These are phyloP conservation scores for Wickerhamomyces strasburgensis DNA, from an alignment of 805 yeast genomes.

Conservation along the genomic window DNA sequence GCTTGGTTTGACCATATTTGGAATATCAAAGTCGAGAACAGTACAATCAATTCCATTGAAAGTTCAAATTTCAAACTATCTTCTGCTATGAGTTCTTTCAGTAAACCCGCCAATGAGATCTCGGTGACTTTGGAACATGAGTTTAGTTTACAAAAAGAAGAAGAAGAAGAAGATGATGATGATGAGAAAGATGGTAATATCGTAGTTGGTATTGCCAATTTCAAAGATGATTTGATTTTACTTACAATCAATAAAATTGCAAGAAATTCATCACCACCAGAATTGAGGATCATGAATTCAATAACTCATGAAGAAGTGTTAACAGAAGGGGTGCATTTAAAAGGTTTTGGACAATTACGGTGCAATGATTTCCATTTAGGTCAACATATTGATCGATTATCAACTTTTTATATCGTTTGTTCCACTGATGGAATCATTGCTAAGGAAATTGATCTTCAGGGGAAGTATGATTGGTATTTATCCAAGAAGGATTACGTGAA, in stretches of 20 bases:
- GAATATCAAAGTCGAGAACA: slow-evolving; percentile 47
- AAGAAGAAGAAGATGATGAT: too few relatives aligned
- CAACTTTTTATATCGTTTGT: slow-evolving; percentile 62
- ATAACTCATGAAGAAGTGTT: slow-evolving; percentile 91
- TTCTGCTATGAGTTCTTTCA: slow-evolving; percentile 43
- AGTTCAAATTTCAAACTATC: slow-evolving; percentile 25
- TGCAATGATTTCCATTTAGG: slow-evolving; percentile 77
- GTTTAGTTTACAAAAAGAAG: too few relatives aligned
- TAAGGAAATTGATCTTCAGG: slow-evolving; percentile 62
- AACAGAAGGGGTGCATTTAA: slow-evolving; percentile 58
- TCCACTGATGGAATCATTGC: slow-evolving; percentile 80
- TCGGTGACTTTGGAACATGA: slow-evolving; percentile 41
- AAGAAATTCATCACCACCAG: slow-evolving; percentile 38
- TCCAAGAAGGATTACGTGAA: slow-evolving; percentile 48
- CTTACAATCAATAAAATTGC: slow-evolving; percentile 45
- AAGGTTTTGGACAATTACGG: slow-evolving; percentile 56
- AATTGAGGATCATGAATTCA: slow-evolving; percentile 72
- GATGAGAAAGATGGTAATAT: slow-evolving; percentile 36
- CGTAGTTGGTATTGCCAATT: slow-evolving; percentile 75
- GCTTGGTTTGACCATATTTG: slow-evolving; percentile 85
- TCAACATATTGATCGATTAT: slow-evolving; percentile 38
- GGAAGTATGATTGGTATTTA: slow-evolving; percentile 69
- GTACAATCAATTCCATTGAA: slow-evolving; percentile 3
- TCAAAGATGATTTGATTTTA: slow-evolving; percentile 66
- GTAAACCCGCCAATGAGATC: slow-evolving; percentile 33